Percentiles rank a stretch among this genome's conserved stretches.
Conservation (phyloP, 306 rosid species). For the Cicer arietinum region DNA sequence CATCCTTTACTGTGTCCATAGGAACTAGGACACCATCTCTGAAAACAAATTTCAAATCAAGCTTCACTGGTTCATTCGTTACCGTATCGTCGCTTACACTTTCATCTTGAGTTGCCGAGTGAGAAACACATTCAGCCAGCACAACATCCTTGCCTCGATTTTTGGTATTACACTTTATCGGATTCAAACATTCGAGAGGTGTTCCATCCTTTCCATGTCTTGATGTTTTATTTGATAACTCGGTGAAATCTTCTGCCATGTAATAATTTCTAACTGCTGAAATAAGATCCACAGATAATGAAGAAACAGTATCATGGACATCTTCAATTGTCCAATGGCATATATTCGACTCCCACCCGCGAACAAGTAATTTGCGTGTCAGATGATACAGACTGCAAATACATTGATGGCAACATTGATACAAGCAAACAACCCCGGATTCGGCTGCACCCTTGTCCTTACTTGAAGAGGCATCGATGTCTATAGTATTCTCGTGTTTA, state of each 20-base stretch:
- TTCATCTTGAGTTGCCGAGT: slow-evolving; percentile 47
- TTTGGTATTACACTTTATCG: slow-evolving; percentile 48
- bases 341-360: slow-evolving; percentile 46
- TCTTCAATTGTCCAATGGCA: slow-evolving; percentile 70
- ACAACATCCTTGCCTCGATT: slow-evolving; percentile 33
- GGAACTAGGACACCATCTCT: slow-evolving; percentile 84
- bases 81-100: slow-evolving; percentile 41
- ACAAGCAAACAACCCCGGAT: slow-evolving; percentile 60
- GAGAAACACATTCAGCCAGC: slow-evolving; percentile 75
- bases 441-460: slow-evolving; percentile 43
- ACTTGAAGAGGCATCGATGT: slow-evolving; percentile 45
- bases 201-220: slow-evolving; percentile 40
- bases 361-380: slow-evolving; percentile 54
- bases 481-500: slow-evolving; percentile 35
- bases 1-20: slow-evolving; percentile 59
- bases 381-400: slow-evolving; percentile 51
- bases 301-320: slow-evolving; percentile 71
- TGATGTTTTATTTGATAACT: slow-evolving; percentile 29
- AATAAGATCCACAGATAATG: slow-evolving; percentile 75
- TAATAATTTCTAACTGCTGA: slow-evolving; percentile 62
- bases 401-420: slow-evolving; percentile 80
- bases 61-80: slow-evolving; percentile 37
- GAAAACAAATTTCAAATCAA: slow-evolving; percentile 65
- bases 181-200: slow-evolving; percentile 38
- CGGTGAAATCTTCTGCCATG: slow-evolving; percentile 47